Conservation (phyloP, 164 flowering plant species). For the Pachysandra terminalis region DNA sequence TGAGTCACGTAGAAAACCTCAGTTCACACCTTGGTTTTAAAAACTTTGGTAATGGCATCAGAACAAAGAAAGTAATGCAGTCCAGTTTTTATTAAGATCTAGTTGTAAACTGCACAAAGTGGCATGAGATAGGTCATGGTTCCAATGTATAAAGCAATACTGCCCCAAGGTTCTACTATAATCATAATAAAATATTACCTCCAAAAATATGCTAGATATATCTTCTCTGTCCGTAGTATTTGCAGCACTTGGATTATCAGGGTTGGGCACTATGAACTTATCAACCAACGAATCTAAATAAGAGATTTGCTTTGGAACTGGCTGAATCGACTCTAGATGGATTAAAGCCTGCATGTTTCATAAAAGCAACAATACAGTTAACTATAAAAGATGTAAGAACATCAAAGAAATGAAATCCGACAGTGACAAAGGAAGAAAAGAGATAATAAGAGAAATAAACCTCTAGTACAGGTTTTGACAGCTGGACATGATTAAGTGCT, state of each 20-base stretch:
- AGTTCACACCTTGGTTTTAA: no score
- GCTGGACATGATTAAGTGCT: slow-evolving; percentile 67
- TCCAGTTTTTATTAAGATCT: no score
- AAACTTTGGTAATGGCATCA: no score
- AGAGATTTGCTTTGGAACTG: slow-evolving; percentile 64
- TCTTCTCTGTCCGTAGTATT: slow-evolving; percentile 83
- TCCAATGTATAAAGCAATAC: not conserved
- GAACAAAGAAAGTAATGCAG: no score
- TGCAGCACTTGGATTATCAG: slow-evolving; percentile 45
- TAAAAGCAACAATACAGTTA: slow-evolving; percentile 6
- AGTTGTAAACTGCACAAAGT: no score
- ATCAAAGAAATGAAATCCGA: not conserved
- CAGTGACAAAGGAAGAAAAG: not conserved
- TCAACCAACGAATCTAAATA: slow-evolving; percentile 75
- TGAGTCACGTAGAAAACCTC: no score
- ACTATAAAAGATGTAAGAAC: slow-evolving; percentile 3
- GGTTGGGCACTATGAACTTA: slow-evolving; percentile 56
- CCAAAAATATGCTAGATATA: slow-evolving; percentile 78
- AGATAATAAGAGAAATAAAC: slow-evolving; percentile 24
- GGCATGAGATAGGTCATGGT: not conserved
- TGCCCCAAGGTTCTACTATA: not conserved
- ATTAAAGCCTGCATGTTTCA: slow-evolving; percentile 65
- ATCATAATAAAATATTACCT: slow-evolving; percentile 52
- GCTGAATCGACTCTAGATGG: slow-evolving; percentile 74
- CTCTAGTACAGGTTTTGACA: slow-evolving; percentile 89